Percentiles rank a stretch among this genome's conserved stretches.
Conservation (phyloP, 805 yeast genomes). For the Zygotorulaspora florentina region DNA sequence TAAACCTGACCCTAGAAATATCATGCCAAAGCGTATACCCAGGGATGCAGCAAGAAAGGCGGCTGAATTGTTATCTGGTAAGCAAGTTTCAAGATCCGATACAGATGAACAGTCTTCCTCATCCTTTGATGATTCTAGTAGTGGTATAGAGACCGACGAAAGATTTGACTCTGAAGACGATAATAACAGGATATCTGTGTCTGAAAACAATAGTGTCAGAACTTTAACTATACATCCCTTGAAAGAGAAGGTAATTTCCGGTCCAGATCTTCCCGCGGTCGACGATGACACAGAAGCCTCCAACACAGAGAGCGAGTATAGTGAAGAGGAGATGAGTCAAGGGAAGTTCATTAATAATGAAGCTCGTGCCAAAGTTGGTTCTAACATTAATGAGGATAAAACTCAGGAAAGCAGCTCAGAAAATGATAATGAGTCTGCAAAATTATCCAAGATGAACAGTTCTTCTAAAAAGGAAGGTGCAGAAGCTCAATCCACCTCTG, state of each 20-base stretch:
- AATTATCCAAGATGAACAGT: too few relatives aligned
- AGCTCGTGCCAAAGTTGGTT: not conserved
- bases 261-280: not conserved
- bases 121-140: constrained; percentile 13
- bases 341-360: not conserved
- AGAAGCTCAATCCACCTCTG: too few relatives aligned
- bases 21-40: constrained; percentile 26
- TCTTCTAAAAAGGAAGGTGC: too few relatives aligned
- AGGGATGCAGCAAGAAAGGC: constrained; percentile 33
- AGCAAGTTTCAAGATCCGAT: constrained; percentile 5
- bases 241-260: constrained; percentile 14
- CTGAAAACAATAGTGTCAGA: constrained; percentile 16
- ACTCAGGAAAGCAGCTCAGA: too few relatives aligned
- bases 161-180: constrained; percentile 13
- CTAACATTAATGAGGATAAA: not conserved
- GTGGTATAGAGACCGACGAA: constrained; percentile 20
- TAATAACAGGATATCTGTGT: constrained; percentile 13
- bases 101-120: constrained; percentile 9
- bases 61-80: constrained; percentile 24
- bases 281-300: not conserved
- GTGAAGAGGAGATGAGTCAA: not conserved
- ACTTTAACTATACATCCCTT: constrained; percentile 23
- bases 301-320: not conserved
- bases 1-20: constrained; percentile 30
- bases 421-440: too few relatives aligned